Percentiles rank a stretch among this genome's conserved stretches.
phyloP scores from a whole-genome alignment of 805 yeast genomes.

The Wickerhamiella hasegawae region DNA sequence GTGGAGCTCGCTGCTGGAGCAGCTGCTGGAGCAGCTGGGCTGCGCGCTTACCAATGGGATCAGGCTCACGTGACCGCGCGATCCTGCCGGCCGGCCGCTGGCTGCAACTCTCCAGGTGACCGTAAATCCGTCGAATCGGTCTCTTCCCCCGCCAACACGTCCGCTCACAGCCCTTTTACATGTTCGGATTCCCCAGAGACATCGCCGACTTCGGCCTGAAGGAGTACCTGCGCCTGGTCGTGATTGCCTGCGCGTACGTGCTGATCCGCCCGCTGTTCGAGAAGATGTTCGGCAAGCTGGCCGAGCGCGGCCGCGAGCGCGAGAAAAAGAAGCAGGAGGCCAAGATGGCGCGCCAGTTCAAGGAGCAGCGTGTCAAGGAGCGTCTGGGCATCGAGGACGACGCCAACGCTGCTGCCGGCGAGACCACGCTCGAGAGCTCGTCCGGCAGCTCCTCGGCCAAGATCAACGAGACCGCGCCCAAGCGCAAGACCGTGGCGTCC shows the following conservation, averaged over 20 bases:
- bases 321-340: slow-evolving; percentile 15
- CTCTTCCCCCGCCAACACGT: neutral
- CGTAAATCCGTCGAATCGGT: neutral
- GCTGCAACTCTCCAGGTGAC: neutral
- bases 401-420: slow-evolving; percentile 5
- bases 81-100: neutral
- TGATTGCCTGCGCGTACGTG: slow-evolving; percentile 18
- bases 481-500: neutral
- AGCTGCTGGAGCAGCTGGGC: no score
- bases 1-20: no score
- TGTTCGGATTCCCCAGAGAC: slow-evolving; percentile 21
- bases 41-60: neutral
- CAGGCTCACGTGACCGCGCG: neutral
- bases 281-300: slow-evolving; percentile 15
- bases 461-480: neutral
- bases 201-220: slow-evolving; percentile 16
- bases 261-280: slow-evolving; percentile 19
- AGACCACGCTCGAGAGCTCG: neutral
- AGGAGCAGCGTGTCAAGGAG: slow-evolving; percentile 16
- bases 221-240: slow-evolving; percentile 19
- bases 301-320: slow-evolving; percentile 13
- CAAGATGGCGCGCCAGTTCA: slow-evolving; percentile 13
- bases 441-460: neutral
- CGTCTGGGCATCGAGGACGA: slow-evolving; percentile 10
- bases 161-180: slow-evolving; percentile 4